Evolutionary conservation across 441 rosid genomes (phyloP), one percentile per base, ranked within the genome.

Genomic region (Gossypium aridum): DNA sequence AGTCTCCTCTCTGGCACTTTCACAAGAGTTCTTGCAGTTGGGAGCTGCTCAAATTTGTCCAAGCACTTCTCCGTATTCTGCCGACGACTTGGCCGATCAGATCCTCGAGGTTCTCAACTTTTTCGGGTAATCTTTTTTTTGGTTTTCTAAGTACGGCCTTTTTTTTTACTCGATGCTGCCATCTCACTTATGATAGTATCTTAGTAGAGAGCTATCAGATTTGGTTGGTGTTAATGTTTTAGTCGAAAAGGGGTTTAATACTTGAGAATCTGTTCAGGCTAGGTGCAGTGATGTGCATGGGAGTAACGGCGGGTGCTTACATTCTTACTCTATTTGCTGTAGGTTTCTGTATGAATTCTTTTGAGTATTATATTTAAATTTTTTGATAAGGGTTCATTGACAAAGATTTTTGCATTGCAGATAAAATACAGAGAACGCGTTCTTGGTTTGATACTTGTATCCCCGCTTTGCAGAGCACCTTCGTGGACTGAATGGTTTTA

Each of bases 401-500:
- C 76, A 53, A 31, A 31, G 66, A 47, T 77, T 61, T 37, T 78
- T 79, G 72, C 64, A 19, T 77, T 78, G 77, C 90, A 91, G 96
- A 82, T 89, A 85, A 91, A 89, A 82, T 80, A 91, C 74, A 86
- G 88, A 76, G 89, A 85, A 47, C 87, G 92, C 12, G 93, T 91
- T 72, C 80, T 86, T 79, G 96, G 96, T 63, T 77, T 91, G 81
- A 91, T 91, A 76, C 90, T 91, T 64, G 79, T 91, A 79, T 91
- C 93, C 3, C 96, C 96, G 71, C 60, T 91, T 67, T 91, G 93
- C 85, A 87, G 79, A 80, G 81, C 91, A 53, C 96, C 96, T 37
- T 87, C 93, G 61, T 91, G 96, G 96, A 82, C 90, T 53, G 93
- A 91, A 81, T 91, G 96, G 96, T 80, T 91, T 66, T 91, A 85